Percentiles rank a stretch among this genome's conserved stretches.
Conservation (phyloP, 192 early-diverging fungal genomes). For the Bifiguratus adelaidae region DNA sequence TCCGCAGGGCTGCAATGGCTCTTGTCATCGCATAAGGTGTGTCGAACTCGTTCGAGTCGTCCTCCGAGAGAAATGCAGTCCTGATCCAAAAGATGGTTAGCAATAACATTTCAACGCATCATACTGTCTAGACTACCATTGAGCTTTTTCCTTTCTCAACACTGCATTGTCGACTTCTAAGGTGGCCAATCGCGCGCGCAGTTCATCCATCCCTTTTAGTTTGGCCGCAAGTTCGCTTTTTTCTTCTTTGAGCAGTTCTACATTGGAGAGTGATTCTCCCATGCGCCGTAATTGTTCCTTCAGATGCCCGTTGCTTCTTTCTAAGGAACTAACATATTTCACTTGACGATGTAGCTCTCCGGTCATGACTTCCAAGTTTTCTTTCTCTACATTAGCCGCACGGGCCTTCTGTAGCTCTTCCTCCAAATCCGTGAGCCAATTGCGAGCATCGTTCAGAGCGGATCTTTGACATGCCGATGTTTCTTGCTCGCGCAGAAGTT, state of each 20-base stretch:
- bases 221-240: conserved; percentile 43
- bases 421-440: neutral
- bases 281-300: conserved; percentile 29
- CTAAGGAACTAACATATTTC: conserved; percentile 27
- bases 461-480: too few species aligned
- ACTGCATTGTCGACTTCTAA: conserved; percentile 35
- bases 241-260: conserved; percentile 40
- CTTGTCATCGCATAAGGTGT: conserved; percentile 39
- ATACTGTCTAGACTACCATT: conserved; percentile 27
- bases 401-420: conserved; percentile 1
- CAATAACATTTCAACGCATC: neutral
- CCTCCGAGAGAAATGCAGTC: conserved; percentile 24
- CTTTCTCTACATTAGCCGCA: neutral
- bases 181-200: conserved; percentile 27
- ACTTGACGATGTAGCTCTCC: conserved; percentile 26
- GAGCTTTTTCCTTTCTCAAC: conserved; percentile 37
- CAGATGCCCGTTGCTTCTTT: conserved; percentile 44
- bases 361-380: neutral
- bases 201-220: conserved; percentile 34
- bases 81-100: conserved; percentile 3
- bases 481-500: too few species aligned
- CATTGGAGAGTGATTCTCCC: conserved; percentile 26
- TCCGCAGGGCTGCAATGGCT: conserved; percentile 28
- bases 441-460: too few species aligned
- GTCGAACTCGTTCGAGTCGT: conserved; percentile 26